Evolutionary conservation across 495 filamentous ascomycete species (phyloP).

Genomic region (Aspergillus steynii): DNA sequence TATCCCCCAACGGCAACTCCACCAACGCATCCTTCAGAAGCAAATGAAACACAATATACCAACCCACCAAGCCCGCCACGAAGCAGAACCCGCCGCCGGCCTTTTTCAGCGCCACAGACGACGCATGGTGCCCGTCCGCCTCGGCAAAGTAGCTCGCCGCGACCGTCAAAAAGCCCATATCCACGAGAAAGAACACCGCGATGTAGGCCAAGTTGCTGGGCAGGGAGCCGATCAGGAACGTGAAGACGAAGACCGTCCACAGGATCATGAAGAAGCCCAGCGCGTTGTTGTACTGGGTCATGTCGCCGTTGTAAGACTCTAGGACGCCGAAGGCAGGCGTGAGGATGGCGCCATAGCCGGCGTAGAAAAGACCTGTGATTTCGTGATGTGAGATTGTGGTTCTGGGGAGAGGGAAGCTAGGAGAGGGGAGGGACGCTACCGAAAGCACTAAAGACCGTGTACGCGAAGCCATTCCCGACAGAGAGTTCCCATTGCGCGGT

Average conservation of each 20-base stretch:
- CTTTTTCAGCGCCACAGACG: constrained; percentile 41
- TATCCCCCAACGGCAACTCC: constrained; percentile 49
- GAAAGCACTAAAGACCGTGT: constrained; percentile 43
- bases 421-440: constrained; percentile 9
- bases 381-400: constrained; percentile 16
- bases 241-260: constrained; percentile 50
- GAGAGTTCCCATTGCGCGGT: constrained; percentile 54
- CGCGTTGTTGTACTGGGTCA: constrained; percentile 23
- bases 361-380: constrained; percentile 22
- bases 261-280: constrained; percentile 41
- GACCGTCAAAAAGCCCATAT: constrained; percentile 45
- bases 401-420: constrained; percentile 8
- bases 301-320: constrained; percentile 17
- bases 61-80: constrained; percentile 47
- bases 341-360: constrained; percentile 24
- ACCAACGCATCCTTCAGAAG: constrained; percentile 45
- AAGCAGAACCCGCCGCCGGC: constrained; percentile 49
- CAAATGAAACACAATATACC: constrained; percentile 50
- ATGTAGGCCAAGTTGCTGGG: constrained; percentile 51
- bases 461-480: constrained; percentile 49
- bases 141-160: constrained; percentile 47
- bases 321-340: constrained; percentile 22
- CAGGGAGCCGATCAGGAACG: constrained; percentile 46
- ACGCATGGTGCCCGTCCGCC: constrained; percentile 39
- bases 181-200: constrained; percentile 46